Percentiles rank a stretch among this genome's conserved stretches.
Evolutionary conservation across 2,329 filamentous ascomycete species (phyloP).

Genomic region (Aspergillus costaricaensis): DNA sequence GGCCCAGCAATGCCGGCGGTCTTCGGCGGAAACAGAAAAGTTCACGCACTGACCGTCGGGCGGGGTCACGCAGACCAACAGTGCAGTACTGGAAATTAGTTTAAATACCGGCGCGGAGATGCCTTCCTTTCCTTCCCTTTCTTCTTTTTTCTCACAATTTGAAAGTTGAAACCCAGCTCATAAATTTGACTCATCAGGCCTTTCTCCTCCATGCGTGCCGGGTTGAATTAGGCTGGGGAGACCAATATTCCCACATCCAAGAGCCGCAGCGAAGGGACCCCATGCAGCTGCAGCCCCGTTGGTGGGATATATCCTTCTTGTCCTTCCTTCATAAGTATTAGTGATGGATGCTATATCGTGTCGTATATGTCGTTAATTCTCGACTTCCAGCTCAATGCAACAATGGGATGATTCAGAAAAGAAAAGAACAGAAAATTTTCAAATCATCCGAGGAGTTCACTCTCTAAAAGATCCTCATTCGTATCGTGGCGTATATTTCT

Average conservation of each 20-base stretch:
- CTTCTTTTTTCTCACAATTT: constrained; percentile 44
- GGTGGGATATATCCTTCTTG: constrained; percentile 45
- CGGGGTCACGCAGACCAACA: constrained; percentile 22
- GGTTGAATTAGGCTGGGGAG: constrained; percentile 61
- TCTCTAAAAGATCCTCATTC: constrained; percentile 9
- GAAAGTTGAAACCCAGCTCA: constrained; percentile 60
- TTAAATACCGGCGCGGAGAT: constrained; percentile 22
- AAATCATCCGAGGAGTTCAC: constrained; percentile 2
- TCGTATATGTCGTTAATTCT: constrained; percentile 18
- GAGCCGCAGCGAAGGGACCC: constrained; percentile 51
- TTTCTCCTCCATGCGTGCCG: constrained; percentile 51
- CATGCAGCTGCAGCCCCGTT: constrained; percentile 53
- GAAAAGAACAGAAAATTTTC: constrained; percentile 4
- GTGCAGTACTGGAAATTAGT: constrained; percentile 23
- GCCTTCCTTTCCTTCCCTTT: constrained; percentile 25
- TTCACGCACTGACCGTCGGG: constrained; percentile 30
- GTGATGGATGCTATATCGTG: constrained; percentile 14
- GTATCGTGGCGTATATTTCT: constrained; percentile 22
- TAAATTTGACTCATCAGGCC: constrained; percentile 61
- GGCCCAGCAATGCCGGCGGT: not conserved
- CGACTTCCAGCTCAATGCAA: constrained; percentile 23
- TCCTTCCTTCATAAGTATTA: constrained; percentile 12
- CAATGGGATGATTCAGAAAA: constrained; percentile 28
- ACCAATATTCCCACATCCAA: constrained; percentile 50
- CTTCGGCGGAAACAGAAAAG: constrained; percentile 32